These are phyloP conservation scores for Lactifluus piperatus DNA, from an alignment of 768 basidiomycete genomes.

Conservation along the genomic window DNA sequence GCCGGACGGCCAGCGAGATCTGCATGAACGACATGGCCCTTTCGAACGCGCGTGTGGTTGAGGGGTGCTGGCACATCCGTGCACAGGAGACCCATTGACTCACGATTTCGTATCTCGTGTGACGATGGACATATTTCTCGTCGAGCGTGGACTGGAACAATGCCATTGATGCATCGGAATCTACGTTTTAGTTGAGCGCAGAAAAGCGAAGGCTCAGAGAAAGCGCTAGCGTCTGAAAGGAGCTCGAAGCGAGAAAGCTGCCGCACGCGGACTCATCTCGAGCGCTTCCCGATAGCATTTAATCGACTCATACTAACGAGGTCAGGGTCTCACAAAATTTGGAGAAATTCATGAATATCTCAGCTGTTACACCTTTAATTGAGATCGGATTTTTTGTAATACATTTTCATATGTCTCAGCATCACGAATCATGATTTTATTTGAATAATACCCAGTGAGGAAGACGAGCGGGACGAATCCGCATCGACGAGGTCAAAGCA, in stretches of 20 bases:
- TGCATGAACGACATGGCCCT: constrained; percentile 1
- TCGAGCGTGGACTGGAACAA: background rate
- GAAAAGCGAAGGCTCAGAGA: constrained; percentile 1
- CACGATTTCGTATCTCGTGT: background rate
- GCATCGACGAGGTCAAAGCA: no score
- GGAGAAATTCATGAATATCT: no score
- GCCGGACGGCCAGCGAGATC: background rate
- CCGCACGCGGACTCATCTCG: background rate
- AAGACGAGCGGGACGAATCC: no score
- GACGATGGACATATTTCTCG: background rate
- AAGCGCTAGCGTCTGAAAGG: background rate
- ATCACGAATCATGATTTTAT: no score
- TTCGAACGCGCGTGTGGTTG: background rate
- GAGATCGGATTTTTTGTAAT: no score
- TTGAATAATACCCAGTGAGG: no score
- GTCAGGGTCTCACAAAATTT: no score
- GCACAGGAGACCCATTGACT: background rate
- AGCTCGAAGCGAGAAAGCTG: constrained; percentile 11
- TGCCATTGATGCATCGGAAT: background rate
- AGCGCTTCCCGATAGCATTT: background rate
- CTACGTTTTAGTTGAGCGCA: background rate
- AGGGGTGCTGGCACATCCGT: background rate
- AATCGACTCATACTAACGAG: background rate
- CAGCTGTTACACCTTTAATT: no score
- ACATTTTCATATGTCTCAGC: no score